Evolutionary conservation across 805 yeast species (phyloP).

Genomic region (Diddensiella santjacobensis): DNA sequence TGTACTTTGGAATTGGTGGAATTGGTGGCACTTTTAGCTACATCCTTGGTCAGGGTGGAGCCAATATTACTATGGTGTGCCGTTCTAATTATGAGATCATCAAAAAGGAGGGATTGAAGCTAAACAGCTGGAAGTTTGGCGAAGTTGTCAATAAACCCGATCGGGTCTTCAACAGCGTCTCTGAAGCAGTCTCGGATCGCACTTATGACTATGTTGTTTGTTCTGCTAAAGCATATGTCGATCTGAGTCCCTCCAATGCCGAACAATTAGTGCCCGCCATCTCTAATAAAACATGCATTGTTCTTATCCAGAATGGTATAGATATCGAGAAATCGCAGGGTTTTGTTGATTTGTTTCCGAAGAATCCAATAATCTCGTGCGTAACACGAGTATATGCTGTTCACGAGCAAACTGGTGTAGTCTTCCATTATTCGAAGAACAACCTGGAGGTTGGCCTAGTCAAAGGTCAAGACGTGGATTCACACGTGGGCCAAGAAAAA

Average conservation of each 20-base stretch:
- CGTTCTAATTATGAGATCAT: slow-evolving; percentile 7
- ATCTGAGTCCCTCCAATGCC: slow-evolving; percentile 8
- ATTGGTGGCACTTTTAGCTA: slow-evolving; percentile 8
- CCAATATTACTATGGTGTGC: slow-evolving; percentile 3
- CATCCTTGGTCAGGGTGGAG: slow-evolving; percentile 6
- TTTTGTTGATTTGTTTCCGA: slow-evolving; percentile 6
- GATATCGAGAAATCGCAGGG: slow-evolving; percentile 10
- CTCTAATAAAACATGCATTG: slow-evolving; percentile 6
- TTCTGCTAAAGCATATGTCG: slow-evolving; percentile 9
- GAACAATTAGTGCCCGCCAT: slow-evolving; percentile 3
- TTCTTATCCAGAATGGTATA: slow-evolving; percentile 9
- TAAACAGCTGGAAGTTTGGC: slow-evolving; percentile 10
- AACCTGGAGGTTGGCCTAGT: slow-evolving; percentile 7
- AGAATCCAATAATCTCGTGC: slow-evolving; percentile 8
- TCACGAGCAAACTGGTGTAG: slow-evolving; percentile 6
- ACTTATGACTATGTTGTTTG: slow-evolving; percentile 7
- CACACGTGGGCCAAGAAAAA: neutral
- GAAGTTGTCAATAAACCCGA: slow-evolving; percentile 6
- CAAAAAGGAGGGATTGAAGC: slow-evolving; percentile 4
- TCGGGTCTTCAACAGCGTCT: slow-evolving; percentile 1
- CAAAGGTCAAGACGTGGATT: slow-evolving; percentile 6
- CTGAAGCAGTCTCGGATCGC: neutral
- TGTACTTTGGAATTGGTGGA: slow-evolving; percentile 10
- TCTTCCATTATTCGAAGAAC: slow-evolving; percentile 8
- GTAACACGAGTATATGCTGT: slow-evolving; percentile 10